Percentiles rank a stretch among this genome's conserved stretches.
Evolutionary conservation across 345 rosid species (phyloP).

Genomic region (Heritiera fomes): DNA sequence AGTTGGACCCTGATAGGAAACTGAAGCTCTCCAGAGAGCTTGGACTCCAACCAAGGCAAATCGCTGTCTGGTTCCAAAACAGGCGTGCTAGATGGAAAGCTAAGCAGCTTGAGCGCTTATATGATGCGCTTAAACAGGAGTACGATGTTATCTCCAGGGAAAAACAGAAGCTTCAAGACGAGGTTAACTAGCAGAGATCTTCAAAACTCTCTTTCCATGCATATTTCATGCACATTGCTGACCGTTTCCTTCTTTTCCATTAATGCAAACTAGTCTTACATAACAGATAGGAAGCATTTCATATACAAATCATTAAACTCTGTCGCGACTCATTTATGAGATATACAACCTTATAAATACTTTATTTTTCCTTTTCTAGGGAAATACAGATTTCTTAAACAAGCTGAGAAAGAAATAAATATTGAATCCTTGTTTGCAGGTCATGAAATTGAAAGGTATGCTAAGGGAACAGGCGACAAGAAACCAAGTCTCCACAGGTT

Average conservation of each 20-base stretch:
- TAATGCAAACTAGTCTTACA: neutral
- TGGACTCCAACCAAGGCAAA: slow-evolving; percentile 83
- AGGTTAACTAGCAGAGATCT: slow-evolving; percentile 41
- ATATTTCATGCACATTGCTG: slow-evolving; percentile 3
- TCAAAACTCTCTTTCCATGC: neutral
- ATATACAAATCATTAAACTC: neutral
- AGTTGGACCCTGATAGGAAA: slow-evolving; percentile 78
- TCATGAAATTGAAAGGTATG: slow-evolving; percentile 53
- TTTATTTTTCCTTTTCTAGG: neutral
- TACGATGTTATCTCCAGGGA: slow-evolving; percentile 61
- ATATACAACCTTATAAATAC: neutral
- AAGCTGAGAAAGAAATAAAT: neutral
- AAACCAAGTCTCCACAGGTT: slow-evolving; percentile 46
- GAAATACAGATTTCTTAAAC: slow-evolving; percentile 7
- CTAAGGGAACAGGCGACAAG: slow-evolving; percentile 44
- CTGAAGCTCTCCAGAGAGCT: slow-evolving; percentile 80
- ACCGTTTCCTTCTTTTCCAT: neutral
- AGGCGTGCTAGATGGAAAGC: slow-evolving; percentile 90
- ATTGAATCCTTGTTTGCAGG: slow-evolving; percentile 32
- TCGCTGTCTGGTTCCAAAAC: slow-evolving; percentile 95
- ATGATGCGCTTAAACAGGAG: slow-evolving; percentile 68
- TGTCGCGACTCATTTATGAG: neutral
- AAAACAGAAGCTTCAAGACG: slow-evolving; percentile 74
- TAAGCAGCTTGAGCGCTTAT: slow-evolving; percentile 76
- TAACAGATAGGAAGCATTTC: neutral